A percentile compares a stretch with the other conserved stretches of the same genome.
Evolutionary conservation across 306 rosid species (phyloP).

Genomic region (Vigna radiata): DNA sequence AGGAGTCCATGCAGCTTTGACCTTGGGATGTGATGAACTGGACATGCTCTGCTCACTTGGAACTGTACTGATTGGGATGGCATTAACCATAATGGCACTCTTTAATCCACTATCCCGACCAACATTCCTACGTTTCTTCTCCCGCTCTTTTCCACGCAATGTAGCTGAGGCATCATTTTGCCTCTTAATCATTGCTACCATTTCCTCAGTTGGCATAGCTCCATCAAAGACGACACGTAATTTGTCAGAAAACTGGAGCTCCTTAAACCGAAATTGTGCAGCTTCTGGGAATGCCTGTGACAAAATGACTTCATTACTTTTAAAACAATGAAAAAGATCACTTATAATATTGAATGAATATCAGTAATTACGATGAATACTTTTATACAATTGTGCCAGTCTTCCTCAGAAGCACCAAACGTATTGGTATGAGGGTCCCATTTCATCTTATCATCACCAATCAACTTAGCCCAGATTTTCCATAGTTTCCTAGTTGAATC

Average conservation of each 20-base stretch:
- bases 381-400: constrained; percentile 53
- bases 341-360: constrained; percentile 18
- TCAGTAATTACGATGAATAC: constrained; percentile 36
- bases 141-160: constrained; percentile 46
- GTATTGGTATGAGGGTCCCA: constrained; percentile 62
- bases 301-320: constrained; percentile 38
- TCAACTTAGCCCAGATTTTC: constrained; percentile 68
- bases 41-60: constrained; percentile 65
- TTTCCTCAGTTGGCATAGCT: constrained; percentile 44
- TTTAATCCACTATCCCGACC: constrained; percentile 38
- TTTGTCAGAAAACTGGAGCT: constrained; percentile 54
- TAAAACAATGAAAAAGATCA: constrained; percentile 40
- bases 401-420: constrained; percentile 58
- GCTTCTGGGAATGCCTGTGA: constrained; percentile 67
- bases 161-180: constrained; percentile 47
- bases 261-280: constrained; percentile 62
- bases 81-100: constrained; percentile 50
- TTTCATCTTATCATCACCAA: constrained; percentile 58
- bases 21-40: constrained; percentile 51
- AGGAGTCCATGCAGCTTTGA: constrained; percentile 68
- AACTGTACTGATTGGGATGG: constrained; percentile 51
- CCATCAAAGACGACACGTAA: constrained; percentile 57
- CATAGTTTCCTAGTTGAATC: constrained; percentile 62
- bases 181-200: constrained; percentile 45
- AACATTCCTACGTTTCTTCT: constrained; percentile 49